Evolutionary conservation across 2,329 filamentous ascomycete species (phyloP), one percentile per base, ranked within the genome.

Genomic region (Diaporthe australafricana): DNA sequence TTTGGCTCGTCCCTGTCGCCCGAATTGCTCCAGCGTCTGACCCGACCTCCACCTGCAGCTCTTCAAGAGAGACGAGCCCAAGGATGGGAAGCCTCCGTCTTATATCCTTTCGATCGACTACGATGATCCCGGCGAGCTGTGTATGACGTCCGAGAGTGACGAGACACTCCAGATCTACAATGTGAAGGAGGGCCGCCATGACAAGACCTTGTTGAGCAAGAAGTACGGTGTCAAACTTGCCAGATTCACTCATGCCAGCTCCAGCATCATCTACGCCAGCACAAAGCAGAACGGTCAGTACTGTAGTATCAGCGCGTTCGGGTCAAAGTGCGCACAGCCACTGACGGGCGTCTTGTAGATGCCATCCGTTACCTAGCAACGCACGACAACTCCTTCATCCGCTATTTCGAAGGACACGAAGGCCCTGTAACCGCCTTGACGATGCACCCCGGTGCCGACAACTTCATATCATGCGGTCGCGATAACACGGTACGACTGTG

Each of bases 221-320:
- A 99, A 99, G 81, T 99, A 99, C 78, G 96, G 96, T 72, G 95
- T 94, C 22, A 96, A 98, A 80, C 88, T 98, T 70, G 96, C 96
- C 47, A 93, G 94, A 77, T 99, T 98, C 82, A 98, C 96, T 1
- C 96, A 98, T 80, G 93, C 96, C 73, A 92, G 92, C 75, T 94
- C 94, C 27, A 95, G 94, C 80, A 94, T 99, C 79, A 91, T 99
- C 72, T 98, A 98, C 79, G 95, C 96, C 66, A 97, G 94, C 80
- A 99, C 96, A 16, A 98, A 98, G 80, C 91, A 97, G 77, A 97
- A 99, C 79, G 89, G 93, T 94, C 85, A 73, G 84, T 20, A 42
- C 25, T 42, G 25, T 16, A 8, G 50, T 68, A 20, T 32, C 27
- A 12, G 7, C n/a, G 42, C n/a, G 9, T 14, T 20, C 17, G 20